Evolutionary conservation across 306 rosid genomes (phyloP).

Genomic region (Cyamopsis tetragonoloba): DNA sequence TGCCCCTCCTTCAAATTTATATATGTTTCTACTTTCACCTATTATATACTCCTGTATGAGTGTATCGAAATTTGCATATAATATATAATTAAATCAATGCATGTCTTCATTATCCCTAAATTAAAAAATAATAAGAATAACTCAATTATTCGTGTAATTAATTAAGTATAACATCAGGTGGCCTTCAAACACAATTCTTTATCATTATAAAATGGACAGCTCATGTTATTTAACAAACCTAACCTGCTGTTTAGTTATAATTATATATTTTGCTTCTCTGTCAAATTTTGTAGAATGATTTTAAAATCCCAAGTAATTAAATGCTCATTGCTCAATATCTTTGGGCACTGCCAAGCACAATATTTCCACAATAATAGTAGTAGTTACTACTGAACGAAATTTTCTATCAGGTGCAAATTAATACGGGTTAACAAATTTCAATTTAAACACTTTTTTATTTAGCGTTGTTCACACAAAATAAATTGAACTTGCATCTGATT

Average conservation of each 20-base stretch:
- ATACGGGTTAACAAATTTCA: too few relatives aligned
- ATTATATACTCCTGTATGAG: not conserved
- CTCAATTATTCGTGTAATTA: conserved; percentile 8
- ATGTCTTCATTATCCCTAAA: not conserved
- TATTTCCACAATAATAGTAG: conserved; percentile 27
- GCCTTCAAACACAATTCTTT: conserved; percentile 18
- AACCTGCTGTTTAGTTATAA: conserved; percentile 30
- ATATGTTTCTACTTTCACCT: conserved; percentile 14
- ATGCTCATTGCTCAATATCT: conserved; percentile 40
- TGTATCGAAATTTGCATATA: conserved; percentile 14
- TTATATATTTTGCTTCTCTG: conserved; percentile 24
- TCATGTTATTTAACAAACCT: conserved; percentile 28
- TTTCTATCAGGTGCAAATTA: too few relatives aligned
- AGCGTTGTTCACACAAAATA: too few relatives aligned
- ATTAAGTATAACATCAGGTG: conserved; percentile 23
- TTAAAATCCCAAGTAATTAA: conserved; percentile 57
- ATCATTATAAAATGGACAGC: conserved; percentile 27
- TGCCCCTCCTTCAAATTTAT: conserved; percentile 14
- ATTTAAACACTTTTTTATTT: too few relatives aligned
- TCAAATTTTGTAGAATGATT: conserved; percentile 31
- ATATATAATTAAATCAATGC: conserved; percentile 19
- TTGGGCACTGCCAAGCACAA: conserved; percentile 36
- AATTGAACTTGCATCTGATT: too few relatives aligned
- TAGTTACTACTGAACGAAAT: too few relatives aligned
- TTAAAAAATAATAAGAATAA: not conserved